Evolutionary conservation across 2,329 filamentous ascomycete genomes (phyloP).

Genomic region (Cryphonectria japonica): DNA sequence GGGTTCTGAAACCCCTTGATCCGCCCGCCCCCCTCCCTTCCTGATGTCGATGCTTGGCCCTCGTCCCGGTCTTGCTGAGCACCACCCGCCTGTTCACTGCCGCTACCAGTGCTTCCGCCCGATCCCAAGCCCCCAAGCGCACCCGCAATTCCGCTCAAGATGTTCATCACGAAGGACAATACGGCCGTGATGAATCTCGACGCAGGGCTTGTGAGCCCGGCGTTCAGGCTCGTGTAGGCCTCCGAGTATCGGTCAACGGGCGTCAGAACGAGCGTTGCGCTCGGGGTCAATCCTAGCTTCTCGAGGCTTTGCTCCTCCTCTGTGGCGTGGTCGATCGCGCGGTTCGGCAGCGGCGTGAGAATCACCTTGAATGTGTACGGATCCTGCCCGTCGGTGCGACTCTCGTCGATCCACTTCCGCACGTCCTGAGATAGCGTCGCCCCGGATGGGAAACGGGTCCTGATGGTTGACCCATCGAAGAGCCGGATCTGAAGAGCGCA

Average conservation of each 20-base stretch:
- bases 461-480: constrained; percentile 81
- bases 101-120: not conserved
- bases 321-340: constrained; percentile 66
- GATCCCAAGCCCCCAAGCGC: constrained; percentile 29
- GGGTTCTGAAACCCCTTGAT: constrained; percentile 58
- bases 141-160: constrained; percentile 19
- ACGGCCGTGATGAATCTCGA: constrained; percentile 33
- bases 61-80: constrained; percentile 13
- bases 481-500: constrained; percentile 78
- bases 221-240: constrained; percentile 44
- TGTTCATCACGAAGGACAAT: constrained; percentile 32
- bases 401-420: constrained; percentile 75
- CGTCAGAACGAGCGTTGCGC: constrained; percentile 80
- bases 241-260: constrained; percentile 59
- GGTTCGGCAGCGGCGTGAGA: constrained; percentile 76
- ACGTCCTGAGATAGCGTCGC: constrained; percentile 69
- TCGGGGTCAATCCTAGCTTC: constrained; percentile 75
- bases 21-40: constrained; percentile 30
- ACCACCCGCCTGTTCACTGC: not conserved
- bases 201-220: constrained; percentile 36
- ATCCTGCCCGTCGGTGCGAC: constrained; percentile 56
- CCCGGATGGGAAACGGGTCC: constrained; percentile 68
- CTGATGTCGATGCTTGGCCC: constrained; percentile 32
- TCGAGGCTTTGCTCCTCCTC: constrained; percentile 73
- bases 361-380: constrained; percentile 88